Evolutionary conservation across 331 rosid species (phyloP).

Genomic region (Arachis monticola): DNA sequence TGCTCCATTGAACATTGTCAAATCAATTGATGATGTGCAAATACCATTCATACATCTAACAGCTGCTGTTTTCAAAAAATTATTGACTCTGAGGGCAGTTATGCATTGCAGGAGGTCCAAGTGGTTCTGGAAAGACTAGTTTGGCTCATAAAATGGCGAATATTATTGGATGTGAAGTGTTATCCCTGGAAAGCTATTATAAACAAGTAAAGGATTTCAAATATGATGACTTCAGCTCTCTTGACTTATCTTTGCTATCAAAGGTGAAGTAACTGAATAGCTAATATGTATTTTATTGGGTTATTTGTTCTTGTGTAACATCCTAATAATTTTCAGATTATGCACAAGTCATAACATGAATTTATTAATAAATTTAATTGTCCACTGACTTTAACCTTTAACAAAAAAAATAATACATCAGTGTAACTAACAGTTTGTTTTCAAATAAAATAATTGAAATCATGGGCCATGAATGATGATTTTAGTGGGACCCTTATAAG

Average conservation of each 20-base stretch:
- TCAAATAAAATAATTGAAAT: no score
- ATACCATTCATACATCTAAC: not conserved
- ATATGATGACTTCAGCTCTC: conserved; percentile 84
- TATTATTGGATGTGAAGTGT: conserved; percentile 95
- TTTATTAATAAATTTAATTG: no score
- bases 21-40: conserved; percentile 28
- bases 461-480: no score
- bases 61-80: conserved; percentile 27
- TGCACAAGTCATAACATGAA: no score
- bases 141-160: conserved; percentile 99
- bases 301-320: not conserved
- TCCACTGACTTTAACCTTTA: no score
- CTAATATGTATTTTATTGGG: conserved; percentile 32
- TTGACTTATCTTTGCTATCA: conserved; percentile 86
- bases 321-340: no score
- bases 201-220: conserved; percentile 90
- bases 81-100: conserved; percentile 38
- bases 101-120: conserved; percentile 91
- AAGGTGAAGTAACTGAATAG: conserved; percentile 57
- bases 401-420: no score
- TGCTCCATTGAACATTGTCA: conserved; percentile 23
- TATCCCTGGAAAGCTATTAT: conserved; percentile 94
- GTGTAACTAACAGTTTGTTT: no score
- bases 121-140: conserved; percentile 99
- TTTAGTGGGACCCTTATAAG: no score